These are phyloP conservation scores for Mollisia scopiformis DNA, from an alignment of 2,329 filamentous ascomycete genomes.

Conservation along the genomic window DNA sequence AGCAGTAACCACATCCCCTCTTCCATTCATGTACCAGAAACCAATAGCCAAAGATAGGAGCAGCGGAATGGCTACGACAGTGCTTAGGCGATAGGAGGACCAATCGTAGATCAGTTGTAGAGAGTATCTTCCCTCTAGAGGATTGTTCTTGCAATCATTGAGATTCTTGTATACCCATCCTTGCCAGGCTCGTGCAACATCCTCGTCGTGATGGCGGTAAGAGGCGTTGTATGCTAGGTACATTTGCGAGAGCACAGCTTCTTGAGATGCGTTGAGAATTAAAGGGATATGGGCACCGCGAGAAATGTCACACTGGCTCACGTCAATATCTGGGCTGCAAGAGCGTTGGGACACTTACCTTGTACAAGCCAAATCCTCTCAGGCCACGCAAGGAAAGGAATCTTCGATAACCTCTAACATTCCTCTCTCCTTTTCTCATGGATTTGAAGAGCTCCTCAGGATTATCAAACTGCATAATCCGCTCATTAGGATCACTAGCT, in stretches of 20 bases:
- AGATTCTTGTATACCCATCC: constrained; percentile 27
- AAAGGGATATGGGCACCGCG: constrained; percentile 25
- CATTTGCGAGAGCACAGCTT: constrained; percentile 21
- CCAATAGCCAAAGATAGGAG: constrained; percentile 23
- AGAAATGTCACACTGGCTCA: constrained; percentile 25
- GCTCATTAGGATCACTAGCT: constrained; percentile 22
- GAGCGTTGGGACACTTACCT: constrained; percentile 6
- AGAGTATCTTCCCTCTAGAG: constrained; percentile 23
- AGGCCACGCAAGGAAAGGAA: constrained; percentile 19
- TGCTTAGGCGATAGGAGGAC: constrained; percentile 27
- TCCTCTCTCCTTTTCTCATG: constrained; percentile 20
- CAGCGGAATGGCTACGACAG: constrained; percentile 22
- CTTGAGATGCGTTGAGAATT: constrained; percentile 20
- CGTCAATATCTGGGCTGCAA: neutral
- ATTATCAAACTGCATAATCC: constrained; percentile 20
- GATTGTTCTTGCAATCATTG: constrained; percentile 25
- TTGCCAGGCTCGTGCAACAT: constrained; percentile 24
- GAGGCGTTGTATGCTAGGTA: constrained; percentile 26
- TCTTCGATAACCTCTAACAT: constrained; percentile 14
- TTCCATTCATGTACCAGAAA: constrained; percentile 25
- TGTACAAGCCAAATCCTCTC: constrained; percentile 26
- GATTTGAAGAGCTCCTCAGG: constrained; percentile 18
- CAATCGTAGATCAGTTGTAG: constrained; percentile 24
- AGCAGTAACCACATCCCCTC: constrained; percentile 28
- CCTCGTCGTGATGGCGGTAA: constrained; percentile 21